Conservation (phyloP, 495 filamentous ascomycete species). For the Aspergillus incahuasiensis region DNA sequence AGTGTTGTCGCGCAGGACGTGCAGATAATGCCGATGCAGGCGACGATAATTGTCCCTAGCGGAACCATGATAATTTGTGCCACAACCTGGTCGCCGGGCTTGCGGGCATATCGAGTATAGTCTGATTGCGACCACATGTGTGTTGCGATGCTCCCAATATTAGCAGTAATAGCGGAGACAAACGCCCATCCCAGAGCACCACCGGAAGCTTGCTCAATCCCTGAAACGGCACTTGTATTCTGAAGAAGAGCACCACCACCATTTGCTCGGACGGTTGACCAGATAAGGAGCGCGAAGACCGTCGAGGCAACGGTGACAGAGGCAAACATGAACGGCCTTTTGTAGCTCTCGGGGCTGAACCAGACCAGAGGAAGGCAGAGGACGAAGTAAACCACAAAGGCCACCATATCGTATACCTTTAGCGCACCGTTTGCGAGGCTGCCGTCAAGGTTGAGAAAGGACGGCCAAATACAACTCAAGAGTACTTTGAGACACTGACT, state of each 20-base stretch:
- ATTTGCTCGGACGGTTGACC: background rate
- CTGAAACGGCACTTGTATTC: background rate
- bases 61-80: constrained; percentile 5
- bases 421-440: background rate
- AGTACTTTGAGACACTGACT: constrained; percentile 1
- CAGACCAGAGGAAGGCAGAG: constrained; percentile 5
- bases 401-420: background rate
- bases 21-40: constrained; percentile 8
- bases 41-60: constrained; percentile 8
- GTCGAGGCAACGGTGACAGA: background rate
- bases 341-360: constrained; percentile 3
- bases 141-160: constrained; percentile 1
- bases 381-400: constrained; percentile 1
- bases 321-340: background rate
- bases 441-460: background rate
- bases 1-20: constrained; percentile 3
- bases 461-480: constrained; percentile 1
- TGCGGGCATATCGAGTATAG: constrained; percentile 5
- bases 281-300: constrained; percentile 4
- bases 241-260: background rate
- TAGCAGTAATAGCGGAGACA: background rate
- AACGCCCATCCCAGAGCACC: constrained; percentile 1
- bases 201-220: background rate
- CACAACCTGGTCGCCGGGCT: constrained; percentile 2
- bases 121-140: constrained; percentile 5